A percentile compares a stretch with the other conserved stretches of the same genome.
These are phyloP conservation scores for Dianthus caryophyllus DNA, from an alignment of 148 eudicot genomes.

Conservation along the genomic window DNA sequence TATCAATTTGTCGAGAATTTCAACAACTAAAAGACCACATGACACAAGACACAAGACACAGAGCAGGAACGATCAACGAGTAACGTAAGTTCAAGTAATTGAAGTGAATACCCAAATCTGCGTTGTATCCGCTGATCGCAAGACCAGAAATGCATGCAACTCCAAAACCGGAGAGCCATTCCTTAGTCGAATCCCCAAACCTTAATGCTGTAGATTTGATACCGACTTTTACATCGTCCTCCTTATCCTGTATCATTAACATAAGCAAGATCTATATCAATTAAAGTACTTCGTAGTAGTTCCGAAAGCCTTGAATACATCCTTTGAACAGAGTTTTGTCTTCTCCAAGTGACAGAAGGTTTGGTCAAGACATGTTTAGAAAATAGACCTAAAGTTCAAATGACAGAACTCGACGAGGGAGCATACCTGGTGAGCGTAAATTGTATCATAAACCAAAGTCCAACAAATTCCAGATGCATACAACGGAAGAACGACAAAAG, in stretches of 20 bases:
- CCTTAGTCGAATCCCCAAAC: slow-evolving; percentile 78
- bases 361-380: neutral
- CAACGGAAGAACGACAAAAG: slow-evolving; percentile 69
- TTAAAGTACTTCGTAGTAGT: neutral
- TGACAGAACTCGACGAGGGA: neutral
- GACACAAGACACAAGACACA: neutral
- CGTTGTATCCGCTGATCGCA: slow-evolving; percentile 72
- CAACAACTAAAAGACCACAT: neutral
- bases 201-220: slow-evolving; percentile 91
- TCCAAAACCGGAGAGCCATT: slow-evolving; percentile 80
- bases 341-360: neutral
- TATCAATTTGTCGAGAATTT: neutral
- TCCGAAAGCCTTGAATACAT: neutral
- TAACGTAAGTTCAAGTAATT: neutral
- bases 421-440: slow-evolving; percentile 97
- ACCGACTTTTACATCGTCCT: slow-evolving; percentile 85
- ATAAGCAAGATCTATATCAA: neutral
- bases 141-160: slow-evolving; percentile 66
- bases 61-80: neutral
- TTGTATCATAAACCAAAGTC: slow-evolving; percentile 93
- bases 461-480: slow-evolving; percentile 87
- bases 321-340: neutral
- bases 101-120: slow-evolving; percentile 52
- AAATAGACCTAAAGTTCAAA: neutral
- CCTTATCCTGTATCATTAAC: slow-evolving; percentile 58